phyloP scores from a whole-genome alignment of 2,329 filamentous ascomycete species.

The Aspergillus versicolor region DNA sequence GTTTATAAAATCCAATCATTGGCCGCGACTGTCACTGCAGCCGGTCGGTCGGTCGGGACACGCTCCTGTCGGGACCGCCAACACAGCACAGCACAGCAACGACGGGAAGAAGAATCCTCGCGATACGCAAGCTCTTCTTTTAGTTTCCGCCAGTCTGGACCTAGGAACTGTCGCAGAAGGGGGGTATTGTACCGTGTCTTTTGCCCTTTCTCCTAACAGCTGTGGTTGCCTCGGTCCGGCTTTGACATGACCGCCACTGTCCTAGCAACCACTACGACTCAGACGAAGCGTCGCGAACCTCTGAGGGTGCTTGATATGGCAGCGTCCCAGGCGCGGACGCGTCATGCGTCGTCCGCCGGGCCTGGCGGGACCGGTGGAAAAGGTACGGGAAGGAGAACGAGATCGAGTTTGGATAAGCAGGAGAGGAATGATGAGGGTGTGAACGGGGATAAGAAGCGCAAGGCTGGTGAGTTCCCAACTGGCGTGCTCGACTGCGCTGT shows the following conservation, averaged over 20 bases:
- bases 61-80: background rate
- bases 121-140: background rate
- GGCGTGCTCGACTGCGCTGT: background rate
- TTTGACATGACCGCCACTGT: constrained; percentile 42
- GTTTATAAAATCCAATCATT: background rate
- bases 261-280: constrained; percentile 33
- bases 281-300: constrained; percentile 38
- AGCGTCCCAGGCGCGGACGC: constrained; percentile 38
- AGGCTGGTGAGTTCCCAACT: constrained; percentile 40
- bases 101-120: constrained; percentile 1
- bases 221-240: constrained; percentile 6
- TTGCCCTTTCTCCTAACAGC: background rate
- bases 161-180: background rate
- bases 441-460: constrained; percentile 40
- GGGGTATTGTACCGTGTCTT: background rate
- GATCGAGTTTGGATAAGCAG: constrained; percentile 39
- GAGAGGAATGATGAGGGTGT: constrained; percentile 13
- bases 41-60: background rate
- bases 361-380: constrained; percentile 23
- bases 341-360: constrained; percentile 30
- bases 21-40: too few relatives aligned
- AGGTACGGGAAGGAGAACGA: constrained; percentile 24
- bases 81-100: background rate
- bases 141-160: background rate
- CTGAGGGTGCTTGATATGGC: constrained; percentile 39